Evolutionary conservation across 805 yeast genomes (phyloP).

Genomic region (Saturnispora saitoi): DNA sequence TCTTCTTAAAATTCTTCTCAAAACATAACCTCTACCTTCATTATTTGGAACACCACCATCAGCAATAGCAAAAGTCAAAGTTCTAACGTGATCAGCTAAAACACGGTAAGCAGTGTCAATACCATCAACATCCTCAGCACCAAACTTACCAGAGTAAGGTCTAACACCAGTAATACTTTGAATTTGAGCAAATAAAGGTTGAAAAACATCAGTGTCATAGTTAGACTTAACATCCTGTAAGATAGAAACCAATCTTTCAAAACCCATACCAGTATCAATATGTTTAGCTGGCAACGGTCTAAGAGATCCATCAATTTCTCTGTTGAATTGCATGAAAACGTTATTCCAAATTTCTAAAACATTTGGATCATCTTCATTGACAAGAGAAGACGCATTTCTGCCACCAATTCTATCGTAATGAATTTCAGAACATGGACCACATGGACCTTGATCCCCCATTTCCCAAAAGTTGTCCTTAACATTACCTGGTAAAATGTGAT

Average conservation of each 20-base stretch:
- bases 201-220: conserved; percentile 95
- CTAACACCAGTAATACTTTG: conserved; percentile 91
- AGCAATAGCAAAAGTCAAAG: conserved; percentile 89
- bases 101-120: conserved; percentile 97
- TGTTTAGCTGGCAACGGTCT: conserved; percentile 88
- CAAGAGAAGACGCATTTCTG: conserved; percentile 85
- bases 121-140: conserved; percentile 87
- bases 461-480: conserved; percentile 97
- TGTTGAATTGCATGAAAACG: conserved; percentile 93
- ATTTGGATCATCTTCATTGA: conserved; percentile 95
- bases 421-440: conserved; percentile 98
- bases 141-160: conserved; percentile 87
- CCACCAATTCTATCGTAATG: conserved; percentile 99
- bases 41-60: conserved; percentile 99
- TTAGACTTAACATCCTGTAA: conserved; percentile 87
- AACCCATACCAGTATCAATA: conserved; percentile 98
- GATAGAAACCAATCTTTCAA: conserved; percentile 92
- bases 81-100: conserved; percentile 96
- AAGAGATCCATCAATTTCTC: conserved; percentile 80
- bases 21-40: conserved; percentile 97
- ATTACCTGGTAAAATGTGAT: conserved; percentile 87
- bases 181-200: conserved; percentile 77
- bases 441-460: conserved; percentile 99
- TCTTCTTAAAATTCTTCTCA: conserved; percentile 94
- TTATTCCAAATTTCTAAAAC: conserved; percentile 97